Conservation (phyloP, 129 eudicot genomes). For the Apium graveolens region DNA sequence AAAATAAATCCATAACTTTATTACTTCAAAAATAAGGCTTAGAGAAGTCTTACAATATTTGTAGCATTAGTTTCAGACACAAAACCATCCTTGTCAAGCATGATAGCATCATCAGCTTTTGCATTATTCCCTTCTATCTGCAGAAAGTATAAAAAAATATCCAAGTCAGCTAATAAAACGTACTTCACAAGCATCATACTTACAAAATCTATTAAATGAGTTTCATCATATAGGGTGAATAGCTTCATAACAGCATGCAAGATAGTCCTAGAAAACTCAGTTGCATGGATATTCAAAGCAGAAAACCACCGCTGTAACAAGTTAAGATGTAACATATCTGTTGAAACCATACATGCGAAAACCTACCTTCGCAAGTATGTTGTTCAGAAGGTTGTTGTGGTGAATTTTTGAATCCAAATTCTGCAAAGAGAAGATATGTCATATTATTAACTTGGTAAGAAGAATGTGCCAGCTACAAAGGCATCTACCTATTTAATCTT, state of each 20-base stretch:
- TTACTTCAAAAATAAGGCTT: not conserved
- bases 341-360: not conserved
- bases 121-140: slow-evolving; percentile 99
- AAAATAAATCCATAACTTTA: not conserved
- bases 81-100: slow-evolving; percentile 98
- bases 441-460: slow-evolving; percentile 4
- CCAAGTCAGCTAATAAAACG: not conserved
- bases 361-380: slow-evolving; percentile 87
- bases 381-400: slow-evolving; percentile 94
- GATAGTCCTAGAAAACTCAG: not conserved
- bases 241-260: not conserved
- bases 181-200: not conserved
- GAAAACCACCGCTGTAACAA: not conserved
- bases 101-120: slow-evolving; percentile 91
- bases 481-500: not conserved
- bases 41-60: slow-evolving; percentile 53
- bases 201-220: not conserved
- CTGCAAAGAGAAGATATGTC: slow-evolving; percentile 31
- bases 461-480: slow-evolving; percentile 1
- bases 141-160: slow-evolving; percentile 24
- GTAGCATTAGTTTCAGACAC: slow-evolving; percentile 99
- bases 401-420: slow-evolving; percentile 99
- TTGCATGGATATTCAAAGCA: not conserved
- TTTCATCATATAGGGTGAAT: not conserved
- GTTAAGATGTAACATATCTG: not conserved